These are phyloP conservation scores for Babesia ovis DNA, from an alignment of 169 alveolate genomes.

Conservation along the genomic window DNA sequence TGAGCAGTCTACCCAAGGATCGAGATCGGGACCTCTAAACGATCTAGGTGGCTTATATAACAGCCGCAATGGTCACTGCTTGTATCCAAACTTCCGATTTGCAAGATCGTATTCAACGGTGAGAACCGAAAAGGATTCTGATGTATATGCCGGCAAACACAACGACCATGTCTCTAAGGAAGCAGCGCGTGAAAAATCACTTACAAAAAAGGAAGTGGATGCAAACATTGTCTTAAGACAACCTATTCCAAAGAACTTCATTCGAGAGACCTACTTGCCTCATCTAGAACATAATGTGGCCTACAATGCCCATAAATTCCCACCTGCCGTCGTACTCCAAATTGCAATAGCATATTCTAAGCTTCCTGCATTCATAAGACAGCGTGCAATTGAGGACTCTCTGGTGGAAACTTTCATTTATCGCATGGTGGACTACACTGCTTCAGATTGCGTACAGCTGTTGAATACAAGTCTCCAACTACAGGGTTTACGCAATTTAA, in stretches of 20 bases:
- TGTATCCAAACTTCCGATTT: too few species aligned
- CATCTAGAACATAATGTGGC: constrained; percentile 71
- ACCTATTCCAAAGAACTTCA: constrained; percentile 66
- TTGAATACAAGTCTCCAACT: constrained; percentile 57
- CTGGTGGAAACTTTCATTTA: constrained; percentile 48
- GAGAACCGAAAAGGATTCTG: not conserved
- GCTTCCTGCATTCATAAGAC: constrained; percentile 62
- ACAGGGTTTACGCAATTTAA: constrained; percentile 51
- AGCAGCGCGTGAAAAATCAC: not conserved
- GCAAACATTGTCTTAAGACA: constrained; percentile 48
- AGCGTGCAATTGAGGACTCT: constrained; percentile 64
- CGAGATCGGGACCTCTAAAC: too few species aligned
- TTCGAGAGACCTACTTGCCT: constrained; percentile 64
- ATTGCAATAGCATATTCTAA: constrained; percentile 68
- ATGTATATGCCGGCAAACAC: not conserved
- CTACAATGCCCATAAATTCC: constrained; percentile 62
- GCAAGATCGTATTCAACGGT: not conserved
- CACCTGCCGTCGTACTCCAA: constrained; percentile 66
- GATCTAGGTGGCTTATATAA: too few species aligned
- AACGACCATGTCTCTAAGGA: not conserved
- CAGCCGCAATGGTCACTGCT: too few species aligned
- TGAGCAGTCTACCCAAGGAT: too few species aligned
- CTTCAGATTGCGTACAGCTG: constrained; percentile 62
- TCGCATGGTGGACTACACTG: constrained; percentile 63
- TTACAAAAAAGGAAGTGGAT: constrained; percentile 3